Percentiles rank a stretch among this genome's conserved stretches.
phyloP scores from a whole-genome alignment of 345 rosid genomes.

The Eucalyptus decipiens region DNA sequence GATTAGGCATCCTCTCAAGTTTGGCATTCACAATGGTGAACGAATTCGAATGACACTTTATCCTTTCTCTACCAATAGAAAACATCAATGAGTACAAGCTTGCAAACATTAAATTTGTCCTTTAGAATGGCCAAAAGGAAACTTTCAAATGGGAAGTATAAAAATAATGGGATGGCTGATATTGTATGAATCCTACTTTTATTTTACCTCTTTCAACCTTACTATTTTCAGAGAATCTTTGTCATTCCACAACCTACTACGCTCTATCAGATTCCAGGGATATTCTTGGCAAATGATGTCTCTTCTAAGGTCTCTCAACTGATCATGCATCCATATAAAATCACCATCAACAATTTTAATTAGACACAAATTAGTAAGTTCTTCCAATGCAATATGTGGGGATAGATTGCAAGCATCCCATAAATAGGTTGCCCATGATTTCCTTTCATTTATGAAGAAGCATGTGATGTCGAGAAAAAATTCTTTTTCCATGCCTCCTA shows the following conservation, averaged over 20 bases:
- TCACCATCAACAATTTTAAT: background rate
- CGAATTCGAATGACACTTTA: no score
- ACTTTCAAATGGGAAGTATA: background rate
- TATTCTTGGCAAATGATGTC: background rate
- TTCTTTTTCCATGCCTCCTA: background rate
- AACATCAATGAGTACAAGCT: no score
- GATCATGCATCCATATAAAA: background rate
- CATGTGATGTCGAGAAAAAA: background rate
- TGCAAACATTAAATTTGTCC: background rate
- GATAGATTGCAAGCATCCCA: background rate
- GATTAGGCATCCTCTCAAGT: background rate
- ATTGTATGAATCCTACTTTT: background rate
- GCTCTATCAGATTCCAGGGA: fast-evolving
- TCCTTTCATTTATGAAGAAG: background rate
- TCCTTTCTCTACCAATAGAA: background rate
- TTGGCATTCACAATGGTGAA: background rate
- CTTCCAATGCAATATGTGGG: background rate
- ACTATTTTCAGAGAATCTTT: background rate
- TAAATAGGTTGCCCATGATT: background rate
- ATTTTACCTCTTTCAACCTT: background rate
- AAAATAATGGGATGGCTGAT: background rate
- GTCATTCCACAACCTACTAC: background rate
- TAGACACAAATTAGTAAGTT: background rate
- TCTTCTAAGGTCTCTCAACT: background rate
- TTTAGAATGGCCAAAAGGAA: background rate